Conservation (phyloP, 2,329 filamentous ascomycete species). For the Botrytis squamosa region DNA sequence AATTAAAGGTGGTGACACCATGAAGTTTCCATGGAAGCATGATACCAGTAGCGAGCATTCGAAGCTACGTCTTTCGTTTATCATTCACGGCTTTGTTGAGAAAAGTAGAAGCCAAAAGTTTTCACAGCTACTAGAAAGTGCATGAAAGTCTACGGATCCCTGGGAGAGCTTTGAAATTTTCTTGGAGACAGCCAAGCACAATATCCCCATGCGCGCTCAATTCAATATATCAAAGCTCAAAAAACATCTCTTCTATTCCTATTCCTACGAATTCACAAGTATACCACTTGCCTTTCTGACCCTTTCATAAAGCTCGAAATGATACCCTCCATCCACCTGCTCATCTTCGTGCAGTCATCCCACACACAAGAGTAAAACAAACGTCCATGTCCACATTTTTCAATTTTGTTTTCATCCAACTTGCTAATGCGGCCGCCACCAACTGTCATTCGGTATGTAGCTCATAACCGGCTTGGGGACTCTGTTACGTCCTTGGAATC, state of each 20-base stretch:
- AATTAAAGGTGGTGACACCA: not conserved
- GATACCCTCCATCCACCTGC: not conserved
- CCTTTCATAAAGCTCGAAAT: not conserved
- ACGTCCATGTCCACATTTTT: not conserved
- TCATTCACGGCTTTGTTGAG: not conserved
- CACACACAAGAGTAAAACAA: not conserved
- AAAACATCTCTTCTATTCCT: not conserved
- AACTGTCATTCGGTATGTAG: not conserved
- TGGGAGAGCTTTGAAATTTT: not conserved
- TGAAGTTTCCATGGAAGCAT: not conserved
- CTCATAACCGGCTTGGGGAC: not conserved
- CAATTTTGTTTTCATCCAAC: not conserved
- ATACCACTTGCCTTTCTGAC: not conserved
- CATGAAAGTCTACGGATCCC: not conserved
- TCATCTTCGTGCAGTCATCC: not conserved
- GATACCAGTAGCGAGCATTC: not conserved
- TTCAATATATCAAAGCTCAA: not conserved
- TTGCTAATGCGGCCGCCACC: not conserved
- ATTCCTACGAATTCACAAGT: not conserved
- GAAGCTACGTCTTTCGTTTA: not conserved
- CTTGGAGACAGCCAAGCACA: not conserved
- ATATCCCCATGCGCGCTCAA: not conserved
- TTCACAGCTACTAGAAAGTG: not conserved
- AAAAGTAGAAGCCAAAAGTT: no score
- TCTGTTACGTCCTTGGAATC: not conserved